Conservation (phyloP, 495 filamentous ascomycete species). For the Trichoderma virens region DNA sequence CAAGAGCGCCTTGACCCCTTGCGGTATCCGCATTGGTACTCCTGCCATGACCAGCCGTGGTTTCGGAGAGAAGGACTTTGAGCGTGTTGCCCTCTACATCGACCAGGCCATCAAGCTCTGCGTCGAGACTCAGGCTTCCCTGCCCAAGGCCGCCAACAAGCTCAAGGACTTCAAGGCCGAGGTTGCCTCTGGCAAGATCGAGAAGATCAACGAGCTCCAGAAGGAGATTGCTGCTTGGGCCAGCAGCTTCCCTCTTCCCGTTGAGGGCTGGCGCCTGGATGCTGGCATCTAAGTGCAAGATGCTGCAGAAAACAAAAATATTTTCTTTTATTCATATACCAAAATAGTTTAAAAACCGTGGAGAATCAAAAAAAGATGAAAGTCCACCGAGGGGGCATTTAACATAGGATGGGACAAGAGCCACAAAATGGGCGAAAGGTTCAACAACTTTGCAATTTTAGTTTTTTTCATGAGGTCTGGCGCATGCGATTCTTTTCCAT, state of each 20-base stretch:
- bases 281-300: conserved; percentile 33
- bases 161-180: conserved; percentile 98
- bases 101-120: conserved; percentile 73
- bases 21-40: conserved; percentile 90
- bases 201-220: conserved; percentile 72
- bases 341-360: conserved; percentile 12
- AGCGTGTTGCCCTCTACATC: conserved; percentile 82
- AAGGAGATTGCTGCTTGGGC: conserved; percentile 89
- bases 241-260: conserved; percentile 84
- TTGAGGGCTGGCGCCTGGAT: conserved; percentile 55
- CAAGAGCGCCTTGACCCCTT: conserved; percentile 92
- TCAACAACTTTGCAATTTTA: conserved; percentile 7
- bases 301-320: neutral
- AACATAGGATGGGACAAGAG: conserved; percentile 17
- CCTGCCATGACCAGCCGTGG: conserved; percentile 96
- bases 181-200: conserved; percentile 67
- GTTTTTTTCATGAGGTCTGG: neutral
- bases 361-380: conserved; percentile 9
- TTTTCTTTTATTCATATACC: conserved; percentile 1
- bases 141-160: conserved; percentile 97
- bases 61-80: conserved; percentile 89
- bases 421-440: conserved; percentile 4
- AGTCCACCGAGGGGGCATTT: conserved; percentile 2
- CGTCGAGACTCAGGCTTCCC: conserved; percentile 70
- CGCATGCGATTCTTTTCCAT: neutral